These are phyloP conservation scores for Calonectria multiphialidica DNA, from an alignment of 2,329 filamentous ascomycete species.

Conservation along the genomic window DNA sequence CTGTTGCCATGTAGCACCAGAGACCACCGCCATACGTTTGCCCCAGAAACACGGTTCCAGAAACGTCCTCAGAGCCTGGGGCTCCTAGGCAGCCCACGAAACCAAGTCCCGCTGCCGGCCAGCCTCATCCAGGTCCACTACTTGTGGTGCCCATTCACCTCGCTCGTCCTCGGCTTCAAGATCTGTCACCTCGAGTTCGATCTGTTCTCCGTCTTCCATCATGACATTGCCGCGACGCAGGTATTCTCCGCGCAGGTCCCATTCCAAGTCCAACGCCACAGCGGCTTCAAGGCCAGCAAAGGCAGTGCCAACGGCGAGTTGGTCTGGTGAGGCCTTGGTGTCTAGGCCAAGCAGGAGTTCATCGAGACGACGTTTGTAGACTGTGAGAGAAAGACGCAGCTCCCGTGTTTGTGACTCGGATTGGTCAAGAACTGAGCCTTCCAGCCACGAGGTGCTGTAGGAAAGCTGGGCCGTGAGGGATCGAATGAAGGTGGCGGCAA, in stretches of 20 bases:
- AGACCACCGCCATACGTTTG: not conserved
- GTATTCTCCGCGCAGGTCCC: slow-evolving; percentile 67
- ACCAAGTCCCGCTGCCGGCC: slow-evolving; percentile 65
- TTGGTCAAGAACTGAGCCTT: slow-evolving; percentile 57
- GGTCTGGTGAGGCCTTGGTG: slow-evolving; percentile 50
- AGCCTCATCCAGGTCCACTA: slow-evolving; percentile 65
- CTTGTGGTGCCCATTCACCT: slow-evolving; percentile 65
- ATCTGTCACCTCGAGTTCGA: slow-evolving; percentile 61
- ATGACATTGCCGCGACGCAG: slow-evolving; percentile 61
- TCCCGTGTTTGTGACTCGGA: slow-evolving; percentile 46
- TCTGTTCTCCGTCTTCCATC: slow-evolving; percentile 65
- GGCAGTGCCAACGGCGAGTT: slow-evolving; percentile 58
- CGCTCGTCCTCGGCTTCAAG: slow-evolving; percentile 66
- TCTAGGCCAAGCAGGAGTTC: slow-evolving; percentile 57
- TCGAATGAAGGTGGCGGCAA: slow-evolving; percentile 61
- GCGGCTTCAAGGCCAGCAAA: slow-evolving; percentile 55
- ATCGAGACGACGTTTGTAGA: slow-evolving; percentile 67
- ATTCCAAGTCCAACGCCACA: slow-evolving; percentile 58
- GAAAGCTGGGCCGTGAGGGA: slow-evolving; percentile 67
- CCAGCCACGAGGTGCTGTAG: slow-evolving; percentile 63
- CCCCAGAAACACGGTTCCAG: not conserved
- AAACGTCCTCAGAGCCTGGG: slow-evolving; percentile 12
- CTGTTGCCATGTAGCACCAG: not conserved
- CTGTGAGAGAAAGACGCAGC: slow-evolving; percentile 61
- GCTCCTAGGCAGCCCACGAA: slow-evolving; percentile 56